Evolutionary conservation across 495 filamentous ascomycete species (phyloP).

Genomic region (Podospora pseudopauciseta): DNA sequence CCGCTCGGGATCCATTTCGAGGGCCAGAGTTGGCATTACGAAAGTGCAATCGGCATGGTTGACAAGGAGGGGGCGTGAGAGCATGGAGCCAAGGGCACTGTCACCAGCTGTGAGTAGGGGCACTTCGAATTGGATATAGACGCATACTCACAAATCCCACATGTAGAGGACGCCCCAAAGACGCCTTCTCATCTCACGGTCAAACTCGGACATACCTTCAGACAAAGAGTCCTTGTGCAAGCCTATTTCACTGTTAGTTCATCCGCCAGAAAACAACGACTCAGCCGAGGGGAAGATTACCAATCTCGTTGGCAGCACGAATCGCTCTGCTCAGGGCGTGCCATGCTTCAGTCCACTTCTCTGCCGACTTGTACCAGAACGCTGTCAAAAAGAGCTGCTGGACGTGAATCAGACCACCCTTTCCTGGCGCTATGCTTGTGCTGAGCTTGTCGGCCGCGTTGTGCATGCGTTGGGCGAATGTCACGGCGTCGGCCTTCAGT

Average conservation of each 20-base stretch:
- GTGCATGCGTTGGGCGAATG: conserved; percentile 42
- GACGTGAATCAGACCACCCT: conserved; percentile 46
- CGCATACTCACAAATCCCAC: conserved; percentile 38
- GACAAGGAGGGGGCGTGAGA: conserved; percentile 37
- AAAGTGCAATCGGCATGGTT: conserved; percentile 37
- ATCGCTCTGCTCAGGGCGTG: conserved; percentile 46
- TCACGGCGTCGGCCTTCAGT: conserved; percentile 37
- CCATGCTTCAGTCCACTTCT: conserved; percentile 52
- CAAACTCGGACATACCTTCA: conserved; percentile 41
- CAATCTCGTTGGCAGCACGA: conserved; percentile 51
- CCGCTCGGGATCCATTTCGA: conserved; percentile 35
- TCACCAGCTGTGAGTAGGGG: background rate
- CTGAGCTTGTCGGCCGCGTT: conserved; percentile 44
- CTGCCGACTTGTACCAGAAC: conserved; percentile 52
- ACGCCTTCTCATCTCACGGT: conserved; percentile 44
- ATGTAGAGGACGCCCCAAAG: conserved; percentile 42
- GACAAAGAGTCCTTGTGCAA: conserved; percentile 43
- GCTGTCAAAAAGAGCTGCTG: conserved; percentile 52
- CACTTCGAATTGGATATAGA: background rate
- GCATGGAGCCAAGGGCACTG: conserved; percentile 40
- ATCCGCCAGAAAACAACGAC: background rate
- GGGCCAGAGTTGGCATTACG: conserved; percentile 35
- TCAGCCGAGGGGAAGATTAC: conserved; percentile 23
- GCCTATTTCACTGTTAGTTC: conserved; percentile 31
- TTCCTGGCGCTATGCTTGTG: conserved; percentile 43